Evolutionary conservation across 805 yeast species (phyloP), one percentile per base, ranked within the genome.

Genomic region (Lachancea sp.): DNA sequence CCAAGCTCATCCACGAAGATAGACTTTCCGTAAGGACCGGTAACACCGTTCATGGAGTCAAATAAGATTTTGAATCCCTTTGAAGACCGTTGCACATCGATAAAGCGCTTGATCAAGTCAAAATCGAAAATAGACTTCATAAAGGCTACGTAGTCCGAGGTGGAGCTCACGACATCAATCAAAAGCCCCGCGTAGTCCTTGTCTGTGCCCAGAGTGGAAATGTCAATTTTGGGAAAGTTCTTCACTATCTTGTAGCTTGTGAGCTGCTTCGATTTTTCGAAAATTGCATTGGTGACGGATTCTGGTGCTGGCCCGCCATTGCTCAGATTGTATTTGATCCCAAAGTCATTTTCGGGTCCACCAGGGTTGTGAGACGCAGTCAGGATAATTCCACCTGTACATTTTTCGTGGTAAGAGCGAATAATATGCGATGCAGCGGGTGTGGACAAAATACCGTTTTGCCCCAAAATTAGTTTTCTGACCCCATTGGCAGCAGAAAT

Each of bases 271-370:
- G 95, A 78, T 25, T 70, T 73, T 48, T 80, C 90, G 70, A 69
- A 93, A 60, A 91, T 93, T 65, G 81, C 78, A 69, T 91, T 78
- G 11, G 99, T 91, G 48, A 93, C 95, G 13, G 84, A 69, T 66
- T 91, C 99, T 11, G 99, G 99, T 10, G 98, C 98, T 35, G 99
- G 99, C 2, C 96, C 99, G 54, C 99, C 99, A 62, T 91, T 91
- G 52, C 85, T 78, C 65, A 93, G 72, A 67, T 91, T 93, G 72
- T 93, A 93, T 71, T 91, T 91, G 72, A 91, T 91, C 45, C 99
- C 99, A 62, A 89, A 75, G 63, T 91, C 99, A 52, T 85, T 81
- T 22, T 74, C 69, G 47, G 96, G 96, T 8, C 98, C 97, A 63
- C 99, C 99, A 15, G 99, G 99, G 67, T 91, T 91, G 68, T 91